These are phyloP conservation scores for Phytopythium ostracodes DNA, from an alignment of 352 stramenopile species.

Conservation along the genomic window DNA sequence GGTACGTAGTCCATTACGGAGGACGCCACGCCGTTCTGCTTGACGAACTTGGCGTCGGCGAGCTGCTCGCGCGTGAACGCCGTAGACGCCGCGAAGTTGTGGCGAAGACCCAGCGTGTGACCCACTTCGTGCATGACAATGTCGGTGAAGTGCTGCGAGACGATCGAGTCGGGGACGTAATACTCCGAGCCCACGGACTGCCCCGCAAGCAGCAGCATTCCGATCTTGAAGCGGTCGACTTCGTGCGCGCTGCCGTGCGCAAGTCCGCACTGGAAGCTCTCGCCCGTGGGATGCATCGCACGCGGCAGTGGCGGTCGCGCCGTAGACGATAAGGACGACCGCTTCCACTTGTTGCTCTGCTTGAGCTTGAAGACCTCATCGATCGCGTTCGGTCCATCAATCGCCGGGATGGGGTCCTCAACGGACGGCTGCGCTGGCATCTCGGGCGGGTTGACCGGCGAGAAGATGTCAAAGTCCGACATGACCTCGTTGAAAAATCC, in stretches of 20 bases:
- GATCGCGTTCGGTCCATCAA: neutral
- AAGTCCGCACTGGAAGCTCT: slow-evolving; percentile 35
- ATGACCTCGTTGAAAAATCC: slow-evolving; percentile 80
- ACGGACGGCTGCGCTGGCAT: neutral
- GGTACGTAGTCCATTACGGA: slow-evolving; percentile 89
- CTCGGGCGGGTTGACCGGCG: slow-evolving; percentile 27
- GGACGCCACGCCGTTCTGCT: slow-evolving; percentile 42
- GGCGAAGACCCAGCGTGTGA: slow-evolving; percentile 80
- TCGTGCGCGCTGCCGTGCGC: slow-evolving; percentile 31
- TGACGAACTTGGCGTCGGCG: slow-evolving; percentile 43
- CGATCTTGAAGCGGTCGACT: slow-evolving; percentile 34
- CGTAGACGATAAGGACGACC: neutral
- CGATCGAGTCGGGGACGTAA: slow-evolving; percentile 50
- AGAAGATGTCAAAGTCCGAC: slow-evolving; percentile 42
- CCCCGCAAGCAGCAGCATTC: slow-evolving; percentile 21
- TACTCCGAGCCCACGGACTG: neutral
- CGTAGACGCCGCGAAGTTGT: slow-evolving; percentile 81
- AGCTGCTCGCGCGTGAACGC: slow-evolving; percentile 51
- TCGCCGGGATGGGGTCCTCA: neutral
- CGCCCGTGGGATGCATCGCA: slow-evolving; percentile 5
- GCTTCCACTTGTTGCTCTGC: neutral
- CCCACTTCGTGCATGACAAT: slow-evolving; percentile 89
- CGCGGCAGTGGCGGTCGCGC: neutral
- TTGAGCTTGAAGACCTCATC: neutral
- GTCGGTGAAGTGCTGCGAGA: slow-evolving; percentile 61